A percentile compares a stretch with the other conserved stretches of the same genome.
Evolutionary conservation across 306 rosid genomes (phyloP).

Genomic region (Quercus glauca): DNA sequence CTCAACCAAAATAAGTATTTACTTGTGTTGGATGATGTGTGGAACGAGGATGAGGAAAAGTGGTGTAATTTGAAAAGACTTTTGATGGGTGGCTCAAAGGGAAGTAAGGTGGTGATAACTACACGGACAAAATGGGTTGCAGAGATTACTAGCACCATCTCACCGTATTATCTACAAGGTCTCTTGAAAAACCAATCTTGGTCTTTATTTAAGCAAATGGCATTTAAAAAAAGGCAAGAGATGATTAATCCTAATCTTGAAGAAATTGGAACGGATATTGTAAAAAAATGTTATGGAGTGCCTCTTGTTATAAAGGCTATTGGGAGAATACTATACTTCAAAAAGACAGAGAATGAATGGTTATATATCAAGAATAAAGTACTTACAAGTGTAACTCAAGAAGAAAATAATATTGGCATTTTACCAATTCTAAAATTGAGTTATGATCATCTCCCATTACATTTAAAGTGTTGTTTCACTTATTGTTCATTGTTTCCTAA

Average conservation of each 20-base stretch:
- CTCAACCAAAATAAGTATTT: not conserved
- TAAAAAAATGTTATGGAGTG: not conserved
- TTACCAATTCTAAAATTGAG: not conserved
- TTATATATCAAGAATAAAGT: not conserved
- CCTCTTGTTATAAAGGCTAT: not conserved
- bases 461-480: not conserved
- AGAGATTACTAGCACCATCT: not conserved
- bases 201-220: no score
- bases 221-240: not conserved
- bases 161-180: not conserved
- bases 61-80: not conserved
- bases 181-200: not conserved
- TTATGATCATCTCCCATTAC: not conserved
- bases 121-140: not conserved
- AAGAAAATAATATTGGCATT: not conserved
- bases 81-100: not conserved
- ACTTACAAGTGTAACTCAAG: not conserved
- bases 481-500: not conserved
- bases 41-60: fast-evolving
- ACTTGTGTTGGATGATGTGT: not conserved
- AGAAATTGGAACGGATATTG: not conserved
- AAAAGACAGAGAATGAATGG: not conserved
- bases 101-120: not conserved
- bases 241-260: not conserved
- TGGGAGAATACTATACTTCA: not conserved